Percentiles rank a stretch among this genome's conserved stretches.
These are phyloP conservation scores for Bruguiera sexangula DNA, from an alignment of 345 rosid genomes.

Conservation along the genomic window DNA sequence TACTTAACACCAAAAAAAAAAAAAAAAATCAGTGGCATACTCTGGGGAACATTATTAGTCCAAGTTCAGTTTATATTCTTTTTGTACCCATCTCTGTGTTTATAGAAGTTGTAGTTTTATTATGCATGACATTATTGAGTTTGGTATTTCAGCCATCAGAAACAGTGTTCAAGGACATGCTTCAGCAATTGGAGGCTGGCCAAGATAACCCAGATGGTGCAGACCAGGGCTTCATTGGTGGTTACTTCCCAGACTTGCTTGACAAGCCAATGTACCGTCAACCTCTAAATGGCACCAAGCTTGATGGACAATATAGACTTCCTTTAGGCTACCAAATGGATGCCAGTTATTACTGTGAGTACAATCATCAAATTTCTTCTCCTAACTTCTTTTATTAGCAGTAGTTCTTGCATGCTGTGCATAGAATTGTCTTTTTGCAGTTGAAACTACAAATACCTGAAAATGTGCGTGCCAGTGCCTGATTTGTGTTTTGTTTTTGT, in stretches of 20 bases:
- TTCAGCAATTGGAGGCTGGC: slow-evolving; percentile 58
- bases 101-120: not conserved
- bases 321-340: slow-evolving; percentile 99
- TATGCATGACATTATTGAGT: not conserved
- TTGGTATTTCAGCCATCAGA: slow-evolving; percentile 58
- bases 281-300: slow-evolving; percentile 45
- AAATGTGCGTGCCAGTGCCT: not conserved
- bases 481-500: not conserved
- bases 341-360: slow-evolving; percentile 86
- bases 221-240: slow-evolving; percentile 89
- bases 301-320: slow-evolving; percentile 74
- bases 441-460: not conserved
- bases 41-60: not conserved
- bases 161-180: slow-evolving; percentile 68
- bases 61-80: not conserved
- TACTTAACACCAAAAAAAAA: no score
- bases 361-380: not conserved
- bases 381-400: not conserved
- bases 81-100: not conserved
- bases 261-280: slow-evolving; percentile 75
- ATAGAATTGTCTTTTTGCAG: not conserved
- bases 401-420: not conserved
- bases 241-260: slow-evolving; percentile 85
- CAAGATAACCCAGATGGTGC: slow-evolving; percentile 86
- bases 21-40: not conserved